These are phyloP conservation scores for Ogataea angusta DNA, from an alignment of 805 yeast genomes.

Conservation along the genomic window DNA sequence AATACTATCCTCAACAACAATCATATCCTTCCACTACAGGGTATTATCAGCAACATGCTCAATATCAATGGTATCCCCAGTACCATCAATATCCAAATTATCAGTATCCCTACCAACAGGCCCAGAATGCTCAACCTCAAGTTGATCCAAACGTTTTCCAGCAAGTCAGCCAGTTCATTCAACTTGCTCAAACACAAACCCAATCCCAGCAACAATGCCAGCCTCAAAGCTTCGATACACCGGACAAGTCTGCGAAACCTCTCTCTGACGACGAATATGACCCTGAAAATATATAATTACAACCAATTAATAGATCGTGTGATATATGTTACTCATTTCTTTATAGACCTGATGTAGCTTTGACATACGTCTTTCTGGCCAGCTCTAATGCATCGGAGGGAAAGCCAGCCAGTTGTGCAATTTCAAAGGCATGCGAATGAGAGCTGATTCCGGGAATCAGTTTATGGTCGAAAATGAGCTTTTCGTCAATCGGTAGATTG, in stretches of 20 bases:
- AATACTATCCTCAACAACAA: slow-evolving; percentile 1
- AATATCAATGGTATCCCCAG: slow-evolving; percentile 11
- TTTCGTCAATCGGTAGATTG: slow-evolving; percentile 27
- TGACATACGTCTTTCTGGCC: slow-evolving; percentile 41
- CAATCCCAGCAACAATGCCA: slow-evolving; percentile 15
- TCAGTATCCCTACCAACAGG: slow-evolving; percentile 1
- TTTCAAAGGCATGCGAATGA: slow-evolving; percentile 71
- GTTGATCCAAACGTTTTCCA: slow-evolving; percentile 17
- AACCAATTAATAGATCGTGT: background rate
- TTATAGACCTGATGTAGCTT: background rate
- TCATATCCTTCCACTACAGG: background rate
- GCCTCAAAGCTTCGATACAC: slow-evolving; percentile 15
- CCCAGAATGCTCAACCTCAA: slow-evolving; percentile 7
- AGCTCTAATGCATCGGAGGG: slow-evolving; percentile 54
- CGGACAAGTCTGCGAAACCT: background rate
- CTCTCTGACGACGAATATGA: slow-evolving; percentile 24
- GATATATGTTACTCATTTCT: background rate
- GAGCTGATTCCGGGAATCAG: slow-evolving; percentile 65
- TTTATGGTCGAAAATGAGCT: slow-evolving; percentile 50
- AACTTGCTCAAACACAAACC: slow-evolving; percentile 18
- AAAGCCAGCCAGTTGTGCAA: slow-evolving; percentile 77
- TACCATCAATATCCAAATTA: slow-evolving; percentile 4
- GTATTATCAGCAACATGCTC: slow-evolving; percentile 12
- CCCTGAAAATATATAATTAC: slow-evolving; percentile 14
- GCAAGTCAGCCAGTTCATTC: slow-evolving; percentile 25